These are phyloP conservation scores for Theileria orientalis DNA, from an alignment of 169 alveolate genomes.

Conservation along the genomic window DNA sequence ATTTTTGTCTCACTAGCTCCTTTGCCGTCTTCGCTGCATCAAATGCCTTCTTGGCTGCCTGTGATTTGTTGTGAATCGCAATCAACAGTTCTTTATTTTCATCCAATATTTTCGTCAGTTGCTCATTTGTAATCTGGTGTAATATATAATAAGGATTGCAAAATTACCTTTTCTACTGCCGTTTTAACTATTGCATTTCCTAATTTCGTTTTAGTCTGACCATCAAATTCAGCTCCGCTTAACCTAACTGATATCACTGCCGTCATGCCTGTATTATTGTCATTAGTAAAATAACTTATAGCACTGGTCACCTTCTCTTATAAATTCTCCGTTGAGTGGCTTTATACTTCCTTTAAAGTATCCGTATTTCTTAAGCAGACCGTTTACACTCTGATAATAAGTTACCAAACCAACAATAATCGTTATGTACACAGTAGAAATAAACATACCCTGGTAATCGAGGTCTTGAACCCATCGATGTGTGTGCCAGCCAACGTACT, in stretches of 20 bases:
- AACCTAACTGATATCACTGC: constrained; percentile 77
- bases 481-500: constrained; percentile 82
- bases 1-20: constrained; percentile 74
- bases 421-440: not conserved
- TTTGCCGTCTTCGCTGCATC: constrained; percentile 80
- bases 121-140: constrained; percentile 50
- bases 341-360: constrained; percentile 55
- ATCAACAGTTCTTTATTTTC: constrained; percentile 68
- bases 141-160: not conserved
- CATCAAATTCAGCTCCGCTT: constrained; percentile 82
- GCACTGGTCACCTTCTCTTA: constrained; percentile 61
- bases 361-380: constrained; percentile 45
- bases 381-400: constrained; percentile 62
- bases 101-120: constrained; percentile 72
- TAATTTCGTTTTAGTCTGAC: constrained; percentile 82
- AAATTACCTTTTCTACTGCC: constrained; percentile 61
- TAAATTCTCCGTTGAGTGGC: constrained; percentile 70
- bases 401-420: constrained; percentile 12
- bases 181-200: constrained; percentile 72
- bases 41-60: constrained; percentile 73
- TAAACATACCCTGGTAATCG: constrained; percentile 67
- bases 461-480: constrained; percentile 77
- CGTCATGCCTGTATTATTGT: constrained; percentile 61
- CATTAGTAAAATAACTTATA: not conserved
- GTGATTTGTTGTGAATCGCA: constrained; percentile 70